phyloP scores from a whole-genome alignment of 768 basidiomycete genomes.

The Lentinus brumalis region DNA sequence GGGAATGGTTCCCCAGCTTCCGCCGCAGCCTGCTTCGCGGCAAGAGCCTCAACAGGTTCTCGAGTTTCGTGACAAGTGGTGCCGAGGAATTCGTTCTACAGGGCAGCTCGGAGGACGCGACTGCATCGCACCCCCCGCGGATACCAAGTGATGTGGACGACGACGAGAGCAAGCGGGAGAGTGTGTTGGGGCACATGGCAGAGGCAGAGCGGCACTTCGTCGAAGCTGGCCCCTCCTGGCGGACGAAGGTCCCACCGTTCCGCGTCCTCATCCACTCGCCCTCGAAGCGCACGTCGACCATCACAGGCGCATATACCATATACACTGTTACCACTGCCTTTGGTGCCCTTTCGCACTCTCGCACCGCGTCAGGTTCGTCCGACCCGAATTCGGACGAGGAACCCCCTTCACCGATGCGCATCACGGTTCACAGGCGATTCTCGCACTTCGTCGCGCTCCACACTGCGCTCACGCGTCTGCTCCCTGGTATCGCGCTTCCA shows the following conservation, averaged over 20 bases:
- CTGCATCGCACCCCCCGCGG: constrained; percentile 27
- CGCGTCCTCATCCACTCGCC: constrained; percentile 79
- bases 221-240: constrained; percentile 73
- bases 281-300: constrained; percentile 65
- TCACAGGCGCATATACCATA: constrained; percentile 72
- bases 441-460: constrained; percentile 84
- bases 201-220: constrained; percentile 74
- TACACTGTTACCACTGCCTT: constrained; percentile 82
- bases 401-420: constrained; percentile 44
- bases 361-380: constrained; percentile 7
- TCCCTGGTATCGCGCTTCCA: constrained; percentile 78
- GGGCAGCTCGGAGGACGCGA: constrained; percentile 47
- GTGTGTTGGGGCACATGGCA: constrained; percentile 11
- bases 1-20: constrained; percentile 78
- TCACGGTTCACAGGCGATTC: constrained; percentile 82
- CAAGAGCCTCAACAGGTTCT: constrained; percentile 82
- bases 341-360: constrained; percentile 31
- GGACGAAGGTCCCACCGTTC: constrained; percentile 71
- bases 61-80: constrained; percentile 82
- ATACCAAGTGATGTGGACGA: constrained; percentile 42
- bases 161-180: constrained; percentile 23
- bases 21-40: constrained; percentile 73
- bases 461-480: constrained; percentile 62
- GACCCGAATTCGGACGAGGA: constrained; percentile 19
- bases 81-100: constrained; percentile 84